Base-by-base conservation (phyloP, 2,329 filamentous ascomycete species). In the Phaeophleospora eucalypticola region DNA sequence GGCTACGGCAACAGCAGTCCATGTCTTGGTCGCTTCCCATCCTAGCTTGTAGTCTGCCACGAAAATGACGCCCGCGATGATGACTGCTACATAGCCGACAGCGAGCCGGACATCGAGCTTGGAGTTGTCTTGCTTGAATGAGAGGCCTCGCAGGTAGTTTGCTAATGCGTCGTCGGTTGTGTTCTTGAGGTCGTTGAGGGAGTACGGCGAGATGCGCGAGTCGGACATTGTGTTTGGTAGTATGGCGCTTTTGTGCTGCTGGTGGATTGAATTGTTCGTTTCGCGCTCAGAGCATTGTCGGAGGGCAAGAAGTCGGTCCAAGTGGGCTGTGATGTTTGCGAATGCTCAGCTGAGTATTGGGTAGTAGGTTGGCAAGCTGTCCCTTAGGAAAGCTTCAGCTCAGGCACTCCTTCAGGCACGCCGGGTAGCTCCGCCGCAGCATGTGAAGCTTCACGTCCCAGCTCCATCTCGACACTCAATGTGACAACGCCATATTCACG, bases 131-230 rank as follows among this genome's bases (percentile, higher is more conserved):
- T 95, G 89, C 53, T 74, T 79, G 76, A 96, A 96, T 57, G 78
- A 83, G 66, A 97, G 82, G 24, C 83, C 87, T 70, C 88, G 91
- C 54, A 98, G 83, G 74, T 97, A 97, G 71, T 93, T 89, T 49
- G 87, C 83, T 50, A 98, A 84, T 47, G 90, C 89, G 71, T 98
- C 93, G 73, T 98, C 93, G 57, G 87, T 89, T 33, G 90, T 94
- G 73, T 93, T 95, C 71, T 97, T 97, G 55, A 98, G 84, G 67
- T 97, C 93, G 95, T 65, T 51, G 6, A 66, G 57, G 16, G 57
- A 62, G 51, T 65, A 61, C 2, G 63, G 60, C 10, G 63, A 66
- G 41, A 68, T 65, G 41, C 61, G 61, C 4, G 59, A 54, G 17
- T 65, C 63, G 36, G 61, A 52, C 62, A 65, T 65, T 19, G 37